Evolutionary conservation across 257 asterid genomes (phyloP), one percentile per base, ranked within the genome.

Genomic region (Vinca minor): DNA sequence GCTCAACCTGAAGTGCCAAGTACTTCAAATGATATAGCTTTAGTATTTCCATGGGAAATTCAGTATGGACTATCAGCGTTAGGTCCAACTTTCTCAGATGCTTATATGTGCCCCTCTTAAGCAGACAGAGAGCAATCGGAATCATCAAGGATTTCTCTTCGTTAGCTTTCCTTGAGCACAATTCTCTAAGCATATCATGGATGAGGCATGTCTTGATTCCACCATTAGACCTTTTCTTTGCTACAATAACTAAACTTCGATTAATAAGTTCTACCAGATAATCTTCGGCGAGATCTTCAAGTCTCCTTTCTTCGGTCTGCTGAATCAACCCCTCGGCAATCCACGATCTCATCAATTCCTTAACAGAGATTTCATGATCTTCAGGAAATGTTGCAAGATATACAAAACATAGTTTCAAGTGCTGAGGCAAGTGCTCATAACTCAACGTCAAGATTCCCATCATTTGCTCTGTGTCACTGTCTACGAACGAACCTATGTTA

Each of bases 101-200:
- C n/a, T 17, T n/a, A n/a, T n/a, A n/a, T n/a, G n/a, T n/a, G n/a
- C n/a, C n/a, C n/a, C n/a, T n/a, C n/a, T n/a, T n/a, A n/a, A n/a
- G n/a, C n/a, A n/a, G n/a, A n/a, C n/a, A n/a, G n/a, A n/a, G n/a
- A n/a, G n/a, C n/a, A n/a, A n/a, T n/a, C n/a, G n/a, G n/a, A n/a
- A n/a, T n/a, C n/a, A n/a, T n/a, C n/a, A n/a, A n/a, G n/a, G n/a
- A n/a, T n/a, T n/a, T n/a, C n/a, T n/a, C n/a, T n/a, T n/a, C n/a
- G n/a, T n/a, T n/a, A n/a, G 82, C 78, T 69, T 76, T 73, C 66
- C 65, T 75, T 57, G 68, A 26, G 82, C 82, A 71, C 17, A 71
- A 71, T 0, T 74, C 74, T n/a, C n/a, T n/a, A 14, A 66, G 76
- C 53, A 77, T 52, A 34, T 66, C 83, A 60, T 80, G 81, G 48